Evolutionary conservation across 371 early-diverging fungal species (phyloP), one percentile per base, ranked within the genome.

Genomic region (Apophysomyces variabilis): DNA sequence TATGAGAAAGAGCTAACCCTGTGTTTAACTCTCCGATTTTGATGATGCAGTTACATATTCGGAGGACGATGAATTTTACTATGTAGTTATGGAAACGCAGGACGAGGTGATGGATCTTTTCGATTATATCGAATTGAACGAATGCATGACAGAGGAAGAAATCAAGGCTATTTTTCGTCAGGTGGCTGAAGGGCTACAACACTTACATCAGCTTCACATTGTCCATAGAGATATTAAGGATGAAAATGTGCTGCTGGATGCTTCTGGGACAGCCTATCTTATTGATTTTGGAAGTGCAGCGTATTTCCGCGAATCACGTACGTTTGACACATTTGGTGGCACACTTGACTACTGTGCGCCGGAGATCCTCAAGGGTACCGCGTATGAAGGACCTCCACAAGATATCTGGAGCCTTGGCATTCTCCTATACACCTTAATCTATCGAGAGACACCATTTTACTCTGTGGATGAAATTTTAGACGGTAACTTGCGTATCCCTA

Each of bases 401-500:
- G 96, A 96, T 69, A 87, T 92, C 50, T 96, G 95, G 93, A 88
- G 93, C 21, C 70, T 92, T 4, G 95, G 95, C 0, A 88, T 93
- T 45, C 78, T 95, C 38, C 66, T 96, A 36, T 94, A 91, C 73
- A 93, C 93, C 5, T 76, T 95, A 68, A 82, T 92, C 21, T 92
- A 85, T 64, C 85, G 89, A 63, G 90, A 91, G 66, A 93, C 91
- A 50, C 96, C 96, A 13, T 96, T 94, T 69, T 91, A 89, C 66
- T 86, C 85, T 57, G 80, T 91, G 57, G 91, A 92, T 65, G 89
- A 93, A 67, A 90, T 91, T 43, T 66, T 92, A 21, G 82, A 85
- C 32, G 77, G 84, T 26, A 87, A 89, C 62, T 62, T 91, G 35
- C 75, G 86, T 21, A 75, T 89, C 18, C 90, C 90, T 1, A 84